These are phyloP conservation scores for Tephrocybe rancida DNA, from an alignment of 768 basidiomycete genomes.

Conservation along the genomic window DNA sequence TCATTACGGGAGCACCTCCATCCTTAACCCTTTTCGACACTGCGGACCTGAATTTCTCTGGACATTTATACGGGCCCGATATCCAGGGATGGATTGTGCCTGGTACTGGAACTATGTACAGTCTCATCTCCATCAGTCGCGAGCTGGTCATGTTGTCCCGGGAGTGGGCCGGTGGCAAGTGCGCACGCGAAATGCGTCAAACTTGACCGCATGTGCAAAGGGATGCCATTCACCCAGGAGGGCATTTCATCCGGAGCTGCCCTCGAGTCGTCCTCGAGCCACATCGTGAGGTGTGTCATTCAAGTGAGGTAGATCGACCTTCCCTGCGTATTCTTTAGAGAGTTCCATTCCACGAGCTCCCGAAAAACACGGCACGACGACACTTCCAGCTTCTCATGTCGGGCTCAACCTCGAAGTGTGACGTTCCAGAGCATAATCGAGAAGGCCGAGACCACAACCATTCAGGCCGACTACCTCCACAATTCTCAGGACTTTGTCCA, in stretches of 20 bases:
- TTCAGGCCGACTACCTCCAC: slow-evolving; percentile 35
- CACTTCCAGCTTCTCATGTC: slow-evolving; percentile 25
- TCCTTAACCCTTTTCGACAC: neutral
- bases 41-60: neutral
- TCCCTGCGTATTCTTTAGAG: slow-evolving; percentile 27
- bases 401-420: slow-evolving; percentile 2
- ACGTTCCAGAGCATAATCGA: slow-evolving; percentile 32
- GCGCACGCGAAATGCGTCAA: slow-evolving; percentile 37
- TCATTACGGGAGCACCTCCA: neutral
- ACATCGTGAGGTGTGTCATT: slow-evolving; percentile 38
- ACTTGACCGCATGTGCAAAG: slow-evolving; percentile 31
- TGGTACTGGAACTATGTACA: neutral
- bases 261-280: slow-evolving; percentile 21
- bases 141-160: too few relatives aligned
- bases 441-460: slow-evolving; percentile 31
- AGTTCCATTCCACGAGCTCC: slow-evolving; percentile 31
- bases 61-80: neutral
- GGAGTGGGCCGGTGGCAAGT: slow-evolving; percentile 10
- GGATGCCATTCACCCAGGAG: slow-evolving; percentile 28
- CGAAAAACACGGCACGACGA: slow-evolving; percentile 32
- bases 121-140: slow-evolving; percentile 14
- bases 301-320: slow-evolving; percentile 35
- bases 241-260: slow-evolving; percentile 7
- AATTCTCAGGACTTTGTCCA: slow-evolving; percentile 24
- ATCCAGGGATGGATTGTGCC: slow-evolving; percentile 24